Evolutionary conservation across 306 rosid genomes (phyloP).

Genomic region (Vicia sativa): DNA sequence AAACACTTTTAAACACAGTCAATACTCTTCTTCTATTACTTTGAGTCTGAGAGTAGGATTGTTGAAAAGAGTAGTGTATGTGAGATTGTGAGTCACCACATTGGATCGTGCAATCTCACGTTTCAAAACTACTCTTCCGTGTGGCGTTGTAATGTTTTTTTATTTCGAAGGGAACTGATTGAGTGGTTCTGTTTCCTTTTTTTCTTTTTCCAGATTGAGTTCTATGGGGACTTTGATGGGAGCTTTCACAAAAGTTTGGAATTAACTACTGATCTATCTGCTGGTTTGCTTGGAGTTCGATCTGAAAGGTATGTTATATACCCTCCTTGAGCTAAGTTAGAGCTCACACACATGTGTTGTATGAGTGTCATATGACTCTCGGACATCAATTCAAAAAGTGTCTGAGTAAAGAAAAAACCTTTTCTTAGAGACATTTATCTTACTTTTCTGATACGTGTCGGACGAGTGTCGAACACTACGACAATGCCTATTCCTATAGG

Average conservation of each 20-base stretch:
- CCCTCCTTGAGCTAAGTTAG: slow-evolving; percentile 20
- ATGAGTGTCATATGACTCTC: too few relatives aligned
- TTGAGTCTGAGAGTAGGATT: neutral
- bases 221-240: slow-evolving; percentile 94
- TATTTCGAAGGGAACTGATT: too few relatives aligned
- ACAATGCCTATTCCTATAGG: too few relatives aligned
- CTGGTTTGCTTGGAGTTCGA: slow-evolving; percentile 88
- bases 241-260: slow-evolving; percentile 91
- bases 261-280: slow-evolving; percentile 79
- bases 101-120: neutral
- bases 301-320: slow-evolving; percentile 63
- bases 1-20: neutral
- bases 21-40: neutral
- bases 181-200: neutral
- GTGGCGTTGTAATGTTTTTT: neutral
- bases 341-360: neutral
- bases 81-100: neutral
- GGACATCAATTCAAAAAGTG: too few relatives aligned
- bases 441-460: too few relatives aligned
- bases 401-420: too few relatives aligned
- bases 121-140: neutral
- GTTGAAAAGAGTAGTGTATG: neutral
- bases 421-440: too few relatives aligned
- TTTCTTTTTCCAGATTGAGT: slow-evolving; percentile 65
- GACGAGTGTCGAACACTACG: too few relatives aligned